Evolutionary conservation across 306 rosid species (phyloP), one percentile per base, ranked within the genome.

Genomic region (Quercus agrifolia): DNA sequence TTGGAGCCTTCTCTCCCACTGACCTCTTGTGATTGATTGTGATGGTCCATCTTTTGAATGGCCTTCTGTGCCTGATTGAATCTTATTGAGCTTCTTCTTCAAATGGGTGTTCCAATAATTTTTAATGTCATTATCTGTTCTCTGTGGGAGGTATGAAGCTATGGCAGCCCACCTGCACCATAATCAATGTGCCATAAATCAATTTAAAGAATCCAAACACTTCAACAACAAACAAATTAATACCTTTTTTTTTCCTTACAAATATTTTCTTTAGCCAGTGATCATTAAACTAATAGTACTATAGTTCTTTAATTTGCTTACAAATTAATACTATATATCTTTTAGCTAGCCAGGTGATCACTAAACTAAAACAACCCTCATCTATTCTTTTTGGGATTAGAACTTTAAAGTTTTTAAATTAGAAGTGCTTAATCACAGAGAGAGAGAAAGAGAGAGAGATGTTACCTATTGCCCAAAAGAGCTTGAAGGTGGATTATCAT

Each of bases 401-500:
- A 49, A 49, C 54, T 49, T 49, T 2, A 41, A 41, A 41, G 54
- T 49, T 49, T 12, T 49, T 11, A 49, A 49, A 12, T 10, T 49
- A 49, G 54, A 13, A 49, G 54, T 12, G 17, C 13, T 52, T 73
- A 28, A 52, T 35, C 46, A 41, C 1, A 41, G 11, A 41, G 46
- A 41, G 46, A 38, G 46, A 38, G 73, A 25, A 33, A 30, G 20
- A 76, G 44, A 55, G 20, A 25, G 31, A 11, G 20, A 33, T 70
- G n/a, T 55, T 90, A 95, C 99, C 98, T 90, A 61, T 95, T 95
- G 73, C 99, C 99, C 80, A 95, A 69, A 75, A 95, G 99, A 20
- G 97, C 98, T 89, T 95, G 99, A 70, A 95, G 99, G 76, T 92
- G 98, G 82, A 95, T 87, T 33, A 95, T 95, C 94, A 89, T 95